A percentile compares a stretch with the other conserved stretches of the same genome.
These are phyloP conservation scores for Phytophthora colocasiae DNA, from an alignment of 352 stramenopile genomes.

Conservation along the genomic window DNA sequence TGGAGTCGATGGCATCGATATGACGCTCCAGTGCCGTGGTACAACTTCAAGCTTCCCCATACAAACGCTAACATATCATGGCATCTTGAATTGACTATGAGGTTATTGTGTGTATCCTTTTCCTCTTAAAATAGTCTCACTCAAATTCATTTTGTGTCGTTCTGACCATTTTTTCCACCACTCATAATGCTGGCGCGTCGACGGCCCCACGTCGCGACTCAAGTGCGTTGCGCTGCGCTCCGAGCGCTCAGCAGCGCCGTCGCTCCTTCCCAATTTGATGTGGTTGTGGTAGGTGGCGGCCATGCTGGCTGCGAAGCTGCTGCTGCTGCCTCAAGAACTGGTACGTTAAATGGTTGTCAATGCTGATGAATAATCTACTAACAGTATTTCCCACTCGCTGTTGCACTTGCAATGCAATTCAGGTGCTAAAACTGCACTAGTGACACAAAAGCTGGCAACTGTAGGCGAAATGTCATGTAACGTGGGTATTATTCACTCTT, in stretches of 20 bases:
- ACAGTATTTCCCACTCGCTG: conserved; percentile 1
- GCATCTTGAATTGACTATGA: neutral
- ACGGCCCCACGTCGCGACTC: conserved; percentile 9
- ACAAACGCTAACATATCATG: conserved; percentile 4
- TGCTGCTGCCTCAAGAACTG: conserved; percentile 55
- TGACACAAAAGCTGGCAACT: conserved; percentile 96
- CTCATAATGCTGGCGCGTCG: conserved; percentile 35
- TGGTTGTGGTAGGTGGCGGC: conserved; percentile 67
- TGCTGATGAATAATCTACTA: neutral
- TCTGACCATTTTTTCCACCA: conserved; percentile 30
- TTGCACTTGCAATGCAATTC: conserved; percentile 13
- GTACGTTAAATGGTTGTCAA: conserved; percentile 22
- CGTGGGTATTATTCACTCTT: conserved; percentile 48
- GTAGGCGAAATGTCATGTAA: conserved; percentile 99
- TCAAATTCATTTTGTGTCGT: conserved; percentile 4
- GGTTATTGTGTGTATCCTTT: neutral
- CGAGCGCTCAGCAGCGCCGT: conserved; percentile 22
- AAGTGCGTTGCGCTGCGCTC: conserved; percentile 20
- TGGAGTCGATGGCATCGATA: too few relatives aligned
- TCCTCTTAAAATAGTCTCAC: neutral
- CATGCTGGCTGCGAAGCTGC: conserved; percentile 72
- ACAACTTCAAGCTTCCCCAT: conserved; percentile 15
- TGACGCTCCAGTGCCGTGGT: too few relatives aligned
- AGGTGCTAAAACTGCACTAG: conserved; percentile 94
- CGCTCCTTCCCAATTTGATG: conserved; percentile 44